Evolutionary conservation across 2,329 filamentous ascomycete genomes (phyloP), one percentile per base, ranked within the genome.

Genomic region (Fusarium neocosmosporiellum): DNA sequence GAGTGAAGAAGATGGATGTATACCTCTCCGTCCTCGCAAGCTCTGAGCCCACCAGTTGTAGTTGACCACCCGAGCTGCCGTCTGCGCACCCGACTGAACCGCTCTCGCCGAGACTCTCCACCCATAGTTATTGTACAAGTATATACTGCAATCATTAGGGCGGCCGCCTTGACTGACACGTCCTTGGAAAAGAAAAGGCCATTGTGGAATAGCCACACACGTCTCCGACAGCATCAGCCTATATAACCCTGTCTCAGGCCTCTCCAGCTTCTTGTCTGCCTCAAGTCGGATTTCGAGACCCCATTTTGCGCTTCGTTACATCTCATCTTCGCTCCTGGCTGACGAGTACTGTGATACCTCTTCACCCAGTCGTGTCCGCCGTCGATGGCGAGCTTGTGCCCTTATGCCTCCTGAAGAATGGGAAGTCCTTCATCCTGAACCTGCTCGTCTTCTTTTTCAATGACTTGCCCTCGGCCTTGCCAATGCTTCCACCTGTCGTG

Each of bases 371-470:
- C 11, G 77, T 76, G 59, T 83, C 81, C 20, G 81, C 74, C n/a
- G 78, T 71, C n/a, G 81, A 74, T 11, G 80, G 78, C 27, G 78
- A 78, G 58, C 72, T 81, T 7, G 81, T 74, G 64, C 80, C 80
- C 79, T 88, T 89, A 74, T 89, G 86, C 62, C 87, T 84, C 74
- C 87, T 84, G 75, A 90, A 89, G 71, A 89, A 86, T 7, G 86
- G 85, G 66, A 90, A 84, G 48, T 88, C 87, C 71, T 90, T 91
- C 85, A 92, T 90, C 70, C 88, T 84, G 75, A 92, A 92, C 43
- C 89, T 84, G 75, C 89, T 91, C 7, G 89, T 84, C 80, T 89
- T 90, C 81, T 92, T 92, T 79, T 86, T 89, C 20, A 92, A 81
- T 14, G 83, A 81, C 69, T 85, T 88, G 59, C 83, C 83, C 34